Evolutionary conservation across 192 early-diverging fungal species (phyloP).

Genomic region (Dissophora ornata): DNA sequence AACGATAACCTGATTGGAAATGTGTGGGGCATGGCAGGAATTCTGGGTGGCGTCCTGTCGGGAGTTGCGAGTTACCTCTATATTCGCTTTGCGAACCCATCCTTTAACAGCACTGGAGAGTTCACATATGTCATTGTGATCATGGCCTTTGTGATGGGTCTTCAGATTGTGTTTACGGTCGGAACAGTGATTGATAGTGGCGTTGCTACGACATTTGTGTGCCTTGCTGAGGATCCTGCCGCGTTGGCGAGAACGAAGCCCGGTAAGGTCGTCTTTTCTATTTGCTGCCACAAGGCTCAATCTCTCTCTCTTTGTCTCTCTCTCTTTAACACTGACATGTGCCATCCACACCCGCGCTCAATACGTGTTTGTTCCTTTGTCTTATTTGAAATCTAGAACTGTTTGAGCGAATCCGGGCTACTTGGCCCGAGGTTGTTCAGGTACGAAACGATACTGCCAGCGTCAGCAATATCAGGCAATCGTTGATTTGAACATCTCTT

Average conservation of each 20-base stretch:
- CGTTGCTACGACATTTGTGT: slow-evolving; percentile 96
- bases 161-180: slow-evolving; percentile 85
- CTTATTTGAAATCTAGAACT: too few species aligned
- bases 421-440: slow-evolving; percentile 56
- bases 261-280: background rate
- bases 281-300: too few species aligned
- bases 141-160: slow-evolving; percentile 81
- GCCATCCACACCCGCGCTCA: too few species aligned
- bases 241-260: slow-evolving; percentile 67
- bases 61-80: slow-evolving; percentile 61
- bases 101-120: slow-evolving; percentile 16
- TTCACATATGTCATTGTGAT: slow-evolving; percentile 62
- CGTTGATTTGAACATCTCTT: background rate
- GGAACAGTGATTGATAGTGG: slow-evolving; percentile 87
- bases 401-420: slow-evolving; percentile 44
- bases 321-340: background rate
- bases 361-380: background rate
- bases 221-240: slow-evolving; percentile 88
- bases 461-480: too few species aligned
- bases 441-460: too few species aligned
- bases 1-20: slow-evolving; percentile 95
- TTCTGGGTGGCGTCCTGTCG: slow-evolving; percentile 61
- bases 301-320: background rate
- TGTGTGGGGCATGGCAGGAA: slow-evolving; percentile 80
- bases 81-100: slow-evolving; percentile 24